phyloP scores from a whole-genome alignment of 2,329 filamentous ascomycete species.

The Penicillium sumatraense region DNA sequence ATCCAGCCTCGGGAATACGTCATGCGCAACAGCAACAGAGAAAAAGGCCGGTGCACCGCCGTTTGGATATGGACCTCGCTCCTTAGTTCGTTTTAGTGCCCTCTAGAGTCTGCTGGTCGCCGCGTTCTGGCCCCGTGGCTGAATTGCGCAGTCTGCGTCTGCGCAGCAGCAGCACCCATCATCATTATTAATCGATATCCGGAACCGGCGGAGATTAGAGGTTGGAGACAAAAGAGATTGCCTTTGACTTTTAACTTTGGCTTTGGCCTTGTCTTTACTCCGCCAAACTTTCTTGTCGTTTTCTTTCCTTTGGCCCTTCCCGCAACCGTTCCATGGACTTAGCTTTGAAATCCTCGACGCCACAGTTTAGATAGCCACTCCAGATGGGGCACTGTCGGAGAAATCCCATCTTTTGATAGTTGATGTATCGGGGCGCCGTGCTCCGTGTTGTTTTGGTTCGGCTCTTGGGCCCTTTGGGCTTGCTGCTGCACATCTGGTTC shows the following conservation, averaged over 20 bases:
- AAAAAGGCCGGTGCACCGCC: conserved; percentile 24
- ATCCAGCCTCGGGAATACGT: conserved; percentile 16
- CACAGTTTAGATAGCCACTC: neutral
- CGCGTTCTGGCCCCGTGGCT: conserved; percentile 1
- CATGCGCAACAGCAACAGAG: conserved; percentile 13
- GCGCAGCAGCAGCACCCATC: neutral
- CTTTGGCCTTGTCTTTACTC: too few species aligned
- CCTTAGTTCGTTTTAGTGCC: neutral
- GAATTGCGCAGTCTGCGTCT: neutral
- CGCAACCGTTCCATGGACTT: neutral
- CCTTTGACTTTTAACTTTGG: neutral
- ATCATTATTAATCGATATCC: neutral
- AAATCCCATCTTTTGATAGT: neutral
- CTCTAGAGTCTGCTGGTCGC: neutral
- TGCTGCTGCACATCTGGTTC: conserved; percentile 6
- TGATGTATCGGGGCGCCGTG: conserved; percentile 3
- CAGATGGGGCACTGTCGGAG: conserved; percentile 5
- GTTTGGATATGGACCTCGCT: conserved; percentile 13
- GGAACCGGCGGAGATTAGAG: neutral
- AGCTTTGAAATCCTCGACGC: neutral
- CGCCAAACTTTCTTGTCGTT: neutral
- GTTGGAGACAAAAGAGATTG: neutral
- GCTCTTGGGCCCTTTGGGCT: conserved; percentile 1
- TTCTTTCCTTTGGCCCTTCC: neutral
- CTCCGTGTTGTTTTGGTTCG: conserved; percentile 15